Evolutionary conservation across 192 early-diverging fungal genomes (phyloP), one percentile per base, ranked within the genome.

Genomic region (Coemansia sp.): DNA sequence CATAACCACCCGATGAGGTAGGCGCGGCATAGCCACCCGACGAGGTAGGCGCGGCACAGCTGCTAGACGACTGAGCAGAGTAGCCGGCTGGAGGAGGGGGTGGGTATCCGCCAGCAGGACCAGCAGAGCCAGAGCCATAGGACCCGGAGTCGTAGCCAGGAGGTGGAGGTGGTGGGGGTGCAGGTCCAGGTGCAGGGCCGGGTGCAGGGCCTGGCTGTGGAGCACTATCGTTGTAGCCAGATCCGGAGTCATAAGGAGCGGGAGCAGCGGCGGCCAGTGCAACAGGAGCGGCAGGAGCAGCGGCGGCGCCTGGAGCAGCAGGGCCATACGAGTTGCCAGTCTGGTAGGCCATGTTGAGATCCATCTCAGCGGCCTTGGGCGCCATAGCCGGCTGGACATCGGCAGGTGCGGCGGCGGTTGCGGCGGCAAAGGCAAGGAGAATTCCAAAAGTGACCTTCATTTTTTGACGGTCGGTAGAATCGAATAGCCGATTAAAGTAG

Each of bases 381-480:
- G 49, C 22, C 42, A 44, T 44, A 16, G 70, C 42, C 11, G 62
- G 46, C 67, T 82, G 71, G 12, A 69, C 61, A 36, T 82, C 79
- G 40, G 79, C 79, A 22, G 79, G 79, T 15, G 79, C 79, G 22
- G 79, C 79, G 16, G 74, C 70, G 22, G 75, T 68, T 10, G 79
- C 79, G 24, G 75, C 65, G 44, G 66, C 72, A 61, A 76, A 71
- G 38, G 75, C 75, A 66, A 77, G 46, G 67, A 82, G 74, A 33
- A 76, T 43, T 34, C 79, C 79, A 70, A 82, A 71, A 38, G 79
- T 76, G 51, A 74, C 79, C 79, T 82, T 82, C 79, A 82, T 82
- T 65, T n/a, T 76, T 76, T 60, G 62, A 36, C 27, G 24, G 54
- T 44, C 18, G 13, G 67, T 68, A 68, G 31, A 59, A 40, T 67